Percentiles rank a stretch among this genome's conserved stretches.
Evolutionary conservation across 2,329 filamentous ascomycete genomes (phyloP).

Genomic region (Dryadomyces quercus-mongolicae): DNA sequence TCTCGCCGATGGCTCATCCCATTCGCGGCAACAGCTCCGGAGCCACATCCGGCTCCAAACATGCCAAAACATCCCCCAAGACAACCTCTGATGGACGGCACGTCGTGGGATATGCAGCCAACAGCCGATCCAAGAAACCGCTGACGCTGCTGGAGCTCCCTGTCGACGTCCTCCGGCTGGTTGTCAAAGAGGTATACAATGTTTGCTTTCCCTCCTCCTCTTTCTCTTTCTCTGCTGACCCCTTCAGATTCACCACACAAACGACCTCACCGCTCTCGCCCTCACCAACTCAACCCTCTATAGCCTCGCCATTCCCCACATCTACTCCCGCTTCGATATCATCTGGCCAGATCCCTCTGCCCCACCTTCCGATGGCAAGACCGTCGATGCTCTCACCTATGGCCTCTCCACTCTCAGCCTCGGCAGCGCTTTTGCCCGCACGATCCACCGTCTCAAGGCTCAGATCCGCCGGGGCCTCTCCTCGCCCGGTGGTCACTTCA

Average conservation of each 20-base stretch:
- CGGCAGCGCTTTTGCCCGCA: conserved; percentile 36
- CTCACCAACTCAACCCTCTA: conserved; percentile 70
- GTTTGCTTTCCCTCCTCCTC: not conserved
- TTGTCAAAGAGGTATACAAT: conserved; percentile 56
- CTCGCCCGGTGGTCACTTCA: not conserved
- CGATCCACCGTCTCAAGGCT: conserved; percentile 21
- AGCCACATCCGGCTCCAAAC: not conserved
- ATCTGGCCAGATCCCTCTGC: conserved; percentile 68
- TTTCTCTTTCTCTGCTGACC: not conserved
- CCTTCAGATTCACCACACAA: conserved; percentile 63
- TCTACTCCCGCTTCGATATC: conserved; percentile 79
- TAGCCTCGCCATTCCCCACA: conserved; percentile 60
- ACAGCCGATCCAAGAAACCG: conserved; percentile 44
- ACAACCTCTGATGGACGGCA: conserved; percentile 40
- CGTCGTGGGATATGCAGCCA: conserved; percentile 47
- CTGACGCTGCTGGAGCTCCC: conserved; percentile 63
- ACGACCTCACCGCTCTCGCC: conserved; percentile 68
- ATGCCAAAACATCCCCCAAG: conserved; percentile 7
- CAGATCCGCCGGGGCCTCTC: not conserved
- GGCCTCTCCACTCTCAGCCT: conserved; percentile 70
- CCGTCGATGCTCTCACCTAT: conserved; percentile 73
- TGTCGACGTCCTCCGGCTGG: conserved; percentile 64
- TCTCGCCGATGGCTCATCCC: not conserved
- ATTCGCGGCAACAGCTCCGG: conserved; percentile 1
- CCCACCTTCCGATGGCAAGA: conserved; percentile 52